Base-by-base conservation (phyloP, 306 rosid genomes). In the Cyclanthera cordifolia region DNA sequence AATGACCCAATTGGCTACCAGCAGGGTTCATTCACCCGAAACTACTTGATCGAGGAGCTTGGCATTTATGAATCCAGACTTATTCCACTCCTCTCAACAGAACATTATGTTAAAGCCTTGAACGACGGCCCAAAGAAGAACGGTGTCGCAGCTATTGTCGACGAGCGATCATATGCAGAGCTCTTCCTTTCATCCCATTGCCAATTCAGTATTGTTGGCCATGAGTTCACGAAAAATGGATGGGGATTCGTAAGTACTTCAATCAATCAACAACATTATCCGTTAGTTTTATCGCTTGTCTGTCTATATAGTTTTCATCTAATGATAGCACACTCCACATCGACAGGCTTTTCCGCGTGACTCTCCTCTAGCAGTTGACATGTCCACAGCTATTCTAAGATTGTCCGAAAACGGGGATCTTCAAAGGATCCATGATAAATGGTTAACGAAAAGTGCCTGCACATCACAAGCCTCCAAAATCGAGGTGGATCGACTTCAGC, bases 161-260 rank as follows among this genome's bases (percentile, higher is more conserved):
- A 85, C 7, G 95, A 94, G 79, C 95, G 86, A 56, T 88, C 99
- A 41, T 90, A 85, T 76, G 70, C 77, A 0, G 97, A 94, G 73
- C 81, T 88, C 53, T 94, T 94, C 86, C 99, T 94, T 67, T 83
- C 99, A 27, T 83, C 78, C 73, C 83, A 82, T 14, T 94, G 99
- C 24, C 81, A 94, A 15, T 86, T 85, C 64, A 81, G 87, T 61
- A 69, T 94, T 54, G 81, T 88, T 4, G 99, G 99, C 75, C 95
- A 79, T 79, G 91, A 90, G 74, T 94, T 94, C 86, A 90, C 99
- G 73, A 83, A 86, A 87, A 83, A 86, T 3, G 96, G 96, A 6
- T 94, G 96, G 97, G 99, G 99, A 82, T 93, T 87, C 85, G 99
- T 94, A 77, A 88, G 99, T 83, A 43, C 71, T 71, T 70, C 43